Evolutionary conservation across 2,329 filamentous ascomycete genomes (phyloP), one percentile per base, ranked within the genome.

Genomic region (Colletotrichum limetticola): DNA sequence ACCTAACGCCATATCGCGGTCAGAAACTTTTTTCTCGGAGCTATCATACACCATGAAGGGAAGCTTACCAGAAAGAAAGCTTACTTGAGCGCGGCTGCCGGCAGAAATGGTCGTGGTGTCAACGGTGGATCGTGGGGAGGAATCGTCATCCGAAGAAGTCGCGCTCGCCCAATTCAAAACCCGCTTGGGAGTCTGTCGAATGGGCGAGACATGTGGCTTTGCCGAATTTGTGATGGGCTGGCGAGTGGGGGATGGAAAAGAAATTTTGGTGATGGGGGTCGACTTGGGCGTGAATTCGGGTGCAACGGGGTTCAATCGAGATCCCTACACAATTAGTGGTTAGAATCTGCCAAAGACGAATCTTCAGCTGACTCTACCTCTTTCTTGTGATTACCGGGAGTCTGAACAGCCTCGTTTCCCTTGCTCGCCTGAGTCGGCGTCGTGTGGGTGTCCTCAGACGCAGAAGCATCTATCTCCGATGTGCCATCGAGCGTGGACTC

Each of bases 271-370:
- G 26, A 32, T 14, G 49, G 22, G 49, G 52, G 37, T 56, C 19
- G 82, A 80, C 66, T 84, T 84, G 60, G 89, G 88, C 1, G 87
- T 90, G 74, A 91, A 91, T 66, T 86, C 85, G 57, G 87, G 85
- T 32, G 89, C 89, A 76, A 85, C 82, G 37, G 89, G 89, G 79
- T 91, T 90, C 76, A 90, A 81, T 77, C 83, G 88, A 74, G 84
- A 86, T 80, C 82, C 86, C 87, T 90, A 80, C 71, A 73, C 76
- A 81, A 78, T 72, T 76, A 80, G 78, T 81, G 79, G 80, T 86
- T 80, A 86, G 84, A 82, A 82, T 84, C 82, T 82, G 71, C 63
- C 57, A 68, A 74, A 74, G 71, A 74, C 24, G 71, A 74, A 67
- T 74, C 71, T 74, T 72, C 68, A 59, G 64, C 71, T 57, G 80